Percentiles rank a stretch among this genome's conserved stretches.
Conservation (phyloP, 805 yeast genomes). For the Wickerhamiella domercqiae region DNA sequence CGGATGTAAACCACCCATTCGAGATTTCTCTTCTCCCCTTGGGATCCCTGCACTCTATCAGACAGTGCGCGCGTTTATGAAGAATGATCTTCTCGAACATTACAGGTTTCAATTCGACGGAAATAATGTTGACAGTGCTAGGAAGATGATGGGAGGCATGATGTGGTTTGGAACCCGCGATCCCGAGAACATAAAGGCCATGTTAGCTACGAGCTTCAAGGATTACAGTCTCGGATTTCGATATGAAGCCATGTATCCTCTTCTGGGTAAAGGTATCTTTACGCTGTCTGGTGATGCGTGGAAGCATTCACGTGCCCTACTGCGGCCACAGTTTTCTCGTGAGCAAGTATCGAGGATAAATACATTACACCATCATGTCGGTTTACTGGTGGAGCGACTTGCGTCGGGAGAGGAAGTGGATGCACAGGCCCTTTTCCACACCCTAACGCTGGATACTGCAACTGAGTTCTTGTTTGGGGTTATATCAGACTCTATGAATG, state of each 20-base stretch:
- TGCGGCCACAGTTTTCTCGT: slow-evolving; percentile 21
- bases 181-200: slow-evolving; percentile 19
- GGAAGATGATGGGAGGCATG: slow-evolving; percentile 9
- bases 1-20: slow-evolving; percentile 7
- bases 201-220: slow-evolving; percentile 19
- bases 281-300: slow-evolving; percentile 21
- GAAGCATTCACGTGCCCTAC: slow-evolving; percentile 21
- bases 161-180: slow-evolving; percentile 16
- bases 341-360: slow-evolving; percentile 18
- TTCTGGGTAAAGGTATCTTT: slow-evolving; percentile 21
- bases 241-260: slow-evolving; percentile 12
- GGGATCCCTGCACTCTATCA: slow-evolving; percentile 6
- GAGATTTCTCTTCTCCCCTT: slow-evolving; percentile 7
- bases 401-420: slow-evolving; percentile 13
- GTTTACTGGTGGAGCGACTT: slow-evolving; percentile 13
- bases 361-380: slow-evolving; percentile 17
- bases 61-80: slow-evolving; percentile 2
- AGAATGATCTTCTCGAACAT: slow-evolving; percentile 7
- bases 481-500: slow-evolving; percentile 17
- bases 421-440: slow-evolving; percentile 16
- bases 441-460: slow-evolving; percentile 19
- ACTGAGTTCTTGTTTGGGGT: slow-evolving; percentile 21
- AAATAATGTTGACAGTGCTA: slow-evolving; percentile 5
- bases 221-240: slow-evolving; percentile 21
- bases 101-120: slow-evolving; percentile 4